Base-by-base conservation (phyloP, 2,329 filamentous ascomycete species). In the Alternaria sp. region DNA sequence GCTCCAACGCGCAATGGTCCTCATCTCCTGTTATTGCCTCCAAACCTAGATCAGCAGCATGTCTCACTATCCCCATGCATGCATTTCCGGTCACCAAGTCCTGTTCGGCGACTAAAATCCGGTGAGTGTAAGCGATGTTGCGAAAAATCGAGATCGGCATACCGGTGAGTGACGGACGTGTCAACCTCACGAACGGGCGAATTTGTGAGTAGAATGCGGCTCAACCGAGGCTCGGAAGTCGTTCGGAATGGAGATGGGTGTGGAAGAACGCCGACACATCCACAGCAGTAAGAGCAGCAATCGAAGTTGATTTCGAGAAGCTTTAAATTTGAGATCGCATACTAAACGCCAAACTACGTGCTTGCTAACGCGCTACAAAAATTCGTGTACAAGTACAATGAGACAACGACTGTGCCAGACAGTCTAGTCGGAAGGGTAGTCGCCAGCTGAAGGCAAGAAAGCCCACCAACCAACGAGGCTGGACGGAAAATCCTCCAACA, bases 181-280 rank as follows among this genome's bases (percentile, higher is more conserved):
- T 36, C 28, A 52, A n/a, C 15, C 1, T 9, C 28, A 5, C 28
- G 8, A 19, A 5, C 9, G 28, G 49, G 2, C 28, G 4, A 17
- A 1, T 51, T 10, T 3, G 49, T 52, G 28, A n/a, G 49, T 6
- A 7, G 8, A 3, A 25, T 52, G 49, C 49, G 49, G 49, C 49
- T 52, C 49, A 52, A 36, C 28, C 3, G 28, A 7, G 5, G 7
- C 12, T 30, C 13, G 19, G 19, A 23, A 12, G 17, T 11, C 2
- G 6, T 21, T 26, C 17, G 0, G 26, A 7, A 6, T 28, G 11
- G 0, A 12, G n/a, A 1, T 26, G 6, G 15, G n/a, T 1, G 5
- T 10, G 4, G 17, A 6, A 51, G n/a, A 21, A 32, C 1, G 1
- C 2, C 7, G 7, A 1, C 17, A 32, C 3, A 0, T 23, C 7